A percentile compares a stretch with the other conserved stretches of the same genome.
phyloP scores from a whole-genome alignment of 2,329 filamentous ascomycete genomes.

The Sporothrix brasiliensis region DNA sequence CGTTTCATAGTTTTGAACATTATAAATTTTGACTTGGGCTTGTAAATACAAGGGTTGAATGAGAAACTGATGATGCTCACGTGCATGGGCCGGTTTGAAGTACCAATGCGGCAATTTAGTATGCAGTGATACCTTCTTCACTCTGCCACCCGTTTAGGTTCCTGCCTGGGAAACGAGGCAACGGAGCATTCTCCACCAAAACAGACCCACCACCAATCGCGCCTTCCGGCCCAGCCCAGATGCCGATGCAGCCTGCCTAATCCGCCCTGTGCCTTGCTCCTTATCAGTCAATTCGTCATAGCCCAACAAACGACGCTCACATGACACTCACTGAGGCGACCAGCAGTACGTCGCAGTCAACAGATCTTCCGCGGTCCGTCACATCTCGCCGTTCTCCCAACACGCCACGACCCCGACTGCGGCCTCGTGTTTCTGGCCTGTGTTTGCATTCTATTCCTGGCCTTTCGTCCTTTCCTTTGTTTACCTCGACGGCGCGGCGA shows the following conservation, averaged over 20 bases:
- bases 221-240: not conserved
- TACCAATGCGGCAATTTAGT: not conserved
- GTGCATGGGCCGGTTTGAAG: not conserved
- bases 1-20: not conserved
- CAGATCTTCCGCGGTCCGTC: constrained; percentile 22
- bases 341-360: not conserved
- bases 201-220: not conserved
- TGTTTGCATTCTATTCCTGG: constrained; percentile 9
- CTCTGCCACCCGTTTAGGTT: not conserved
- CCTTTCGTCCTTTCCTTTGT: constrained; percentile 7
- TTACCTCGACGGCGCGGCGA: not conserved
- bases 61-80: not conserved
- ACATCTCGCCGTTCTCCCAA: constrained; percentile 6
- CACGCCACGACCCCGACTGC: constrained; percentile 15
- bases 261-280: constrained; percentile 22
- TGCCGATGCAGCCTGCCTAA: constrained; percentile 27
- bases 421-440: not conserved
- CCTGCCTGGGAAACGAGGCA: constrained; percentile 20
- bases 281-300: constrained; percentile 31
- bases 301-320: constrained; percentile 31
- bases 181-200: not conserved
- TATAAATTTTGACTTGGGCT: not conserved
- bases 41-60: not conserved
- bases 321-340: constrained; percentile 26
- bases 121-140: not conserved